These are phyloP conservation scores for Bruguiera gymnorhiza DNA, from an alignment of 345 rosid species.

Conservation along the genomic window DNA sequence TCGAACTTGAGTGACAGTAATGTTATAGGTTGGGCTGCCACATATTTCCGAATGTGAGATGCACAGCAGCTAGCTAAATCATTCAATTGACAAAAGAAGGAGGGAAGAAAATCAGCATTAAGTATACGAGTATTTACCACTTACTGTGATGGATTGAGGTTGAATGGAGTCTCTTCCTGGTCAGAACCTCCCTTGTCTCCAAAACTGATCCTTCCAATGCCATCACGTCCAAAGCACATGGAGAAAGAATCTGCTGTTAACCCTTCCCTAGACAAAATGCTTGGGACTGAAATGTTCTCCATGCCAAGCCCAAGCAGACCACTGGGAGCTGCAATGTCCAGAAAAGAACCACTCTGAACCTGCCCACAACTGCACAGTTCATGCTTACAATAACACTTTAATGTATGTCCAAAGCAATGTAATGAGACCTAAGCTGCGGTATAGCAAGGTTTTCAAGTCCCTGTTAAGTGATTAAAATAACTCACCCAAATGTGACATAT, in stretches of 20 bases:
- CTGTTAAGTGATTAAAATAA: background rate
- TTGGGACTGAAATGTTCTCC: slow-evolving; percentile 86
- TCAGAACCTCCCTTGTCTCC: slow-evolving; percentile 82
- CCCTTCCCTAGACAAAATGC: slow-evolving; percentile 72
- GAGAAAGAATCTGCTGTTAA: slow-evolving; percentile 77
- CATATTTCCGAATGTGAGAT: slow-evolving; percentile 10
- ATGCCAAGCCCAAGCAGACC: slow-evolving; percentile 86
- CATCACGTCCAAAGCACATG: slow-evolving; percentile 81
- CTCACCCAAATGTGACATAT: slow-evolving; percentile 69
- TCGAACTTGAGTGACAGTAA: slow-evolving; percentile 57
- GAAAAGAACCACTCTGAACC: slow-evolving; percentile 88
- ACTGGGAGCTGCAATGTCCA: slow-evolving; percentile 82
- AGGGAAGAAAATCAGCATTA: slow-evolving; percentile 10
- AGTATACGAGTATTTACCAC: slow-evolving; percentile 48
- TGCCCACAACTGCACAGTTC: slow-evolving; percentile 86
- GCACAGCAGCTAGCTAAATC: slow-evolving; percentile 7
- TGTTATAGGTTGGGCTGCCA: slow-evolving; percentile 71
- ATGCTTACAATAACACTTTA: slow-evolving; percentile 27
- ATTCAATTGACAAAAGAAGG: background rate
- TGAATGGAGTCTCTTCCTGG: slow-evolving; percentile 81
- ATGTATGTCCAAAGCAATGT: slow-evolving; percentile 8
- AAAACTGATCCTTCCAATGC: slow-evolving; percentile 83
- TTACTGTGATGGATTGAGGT: slow-evolving; percentile 74
- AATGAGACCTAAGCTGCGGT: background rate
- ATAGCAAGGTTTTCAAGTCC: background rate